Percentiles rank a stretch among this genome's conserved stretches.
phyloP scores from a whole-genome alignment of 345 rosid genomes.

The Microcos paniculata region DNA sequence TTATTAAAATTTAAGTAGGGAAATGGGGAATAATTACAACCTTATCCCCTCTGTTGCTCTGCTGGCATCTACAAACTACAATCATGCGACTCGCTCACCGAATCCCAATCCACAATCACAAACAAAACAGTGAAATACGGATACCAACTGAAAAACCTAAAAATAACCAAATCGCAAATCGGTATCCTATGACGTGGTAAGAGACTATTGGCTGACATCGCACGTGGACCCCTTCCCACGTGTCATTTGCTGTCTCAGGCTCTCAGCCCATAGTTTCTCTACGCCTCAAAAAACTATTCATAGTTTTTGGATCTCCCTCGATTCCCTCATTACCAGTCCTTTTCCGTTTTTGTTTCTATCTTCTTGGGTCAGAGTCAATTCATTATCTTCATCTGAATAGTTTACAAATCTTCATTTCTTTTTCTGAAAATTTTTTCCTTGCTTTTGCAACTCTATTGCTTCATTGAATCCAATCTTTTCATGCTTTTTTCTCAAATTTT shows the following conservation, averaged over 20 bases:
- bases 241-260: neutral
- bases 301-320: neutral
- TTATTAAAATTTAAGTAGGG: too few relatives aligned
- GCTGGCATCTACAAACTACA: too few relatives aligned
- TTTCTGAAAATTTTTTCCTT: neutral
- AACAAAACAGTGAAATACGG: too few relatives aligned
- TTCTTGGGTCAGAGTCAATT: neutral
- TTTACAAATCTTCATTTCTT: neutral
- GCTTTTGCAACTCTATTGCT: neutral
- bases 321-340: neutral
- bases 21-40: too few relatives aligned
- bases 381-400: neutral
- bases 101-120: too few relatives aligned
- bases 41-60: too few relatives aligned
- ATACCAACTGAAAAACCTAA: too few relatives aligned
- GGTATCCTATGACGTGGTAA: neutral
- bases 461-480: neutral
- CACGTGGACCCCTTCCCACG: neutral
- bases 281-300: neutral
- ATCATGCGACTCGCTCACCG: too few relatives aligned
- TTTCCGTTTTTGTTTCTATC: too few relatives aligned
- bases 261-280: conserved; percentile 16
- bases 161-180: too few relatives aligned
- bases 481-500: neutral
- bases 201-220: neutral